Percentiles rank a stretch among this genome's conserved stretches.
Conservation (phyloP, 257 asterid genomes). For the Verbena officinalis region DNA sequence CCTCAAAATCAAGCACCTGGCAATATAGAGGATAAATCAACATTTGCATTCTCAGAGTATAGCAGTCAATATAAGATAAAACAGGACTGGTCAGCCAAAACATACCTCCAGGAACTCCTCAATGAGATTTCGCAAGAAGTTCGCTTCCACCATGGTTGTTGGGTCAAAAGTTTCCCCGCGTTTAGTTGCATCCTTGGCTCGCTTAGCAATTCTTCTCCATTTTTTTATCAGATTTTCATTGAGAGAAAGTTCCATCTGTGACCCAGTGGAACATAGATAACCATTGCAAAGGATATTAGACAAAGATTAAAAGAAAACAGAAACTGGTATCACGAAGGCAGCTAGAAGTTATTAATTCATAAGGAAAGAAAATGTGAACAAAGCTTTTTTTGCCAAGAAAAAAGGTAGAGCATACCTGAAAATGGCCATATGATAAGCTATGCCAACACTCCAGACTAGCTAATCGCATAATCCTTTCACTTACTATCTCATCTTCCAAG, state of each 20-base stretch:
- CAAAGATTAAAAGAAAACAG: constrained; percentile 3
- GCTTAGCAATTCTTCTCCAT: constrained; percentile 82
- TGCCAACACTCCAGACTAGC: constrained; percentile 97
- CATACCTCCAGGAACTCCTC: constrained; percentile 88
- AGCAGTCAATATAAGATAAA: constrained; percentile 17
- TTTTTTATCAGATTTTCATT: constrained; percentile 73
- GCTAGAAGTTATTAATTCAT: constrained; percentile 1
- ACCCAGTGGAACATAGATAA: constrained; percentile 19
- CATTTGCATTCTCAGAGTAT: constrained; percentile 19
- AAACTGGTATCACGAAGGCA: not conserved
- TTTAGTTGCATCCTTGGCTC: constrained; percentile 71
- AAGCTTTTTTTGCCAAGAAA: not conserved
- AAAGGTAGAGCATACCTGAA: constrained; percentile 59
- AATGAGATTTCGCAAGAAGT: constrained; percentile 80
- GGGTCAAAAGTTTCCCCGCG: constrained; percentile 58
- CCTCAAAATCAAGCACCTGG: constrained; percentile 84
- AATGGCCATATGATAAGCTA: constrained; percentile 90
- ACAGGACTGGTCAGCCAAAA: constrained; percentile 9
- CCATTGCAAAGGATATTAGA: constrained; percentile 15
- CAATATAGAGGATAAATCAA: constrained; percentile 30
- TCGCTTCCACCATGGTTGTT: constrained; percentile 64
- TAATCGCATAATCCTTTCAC: constrained; percentile 81
- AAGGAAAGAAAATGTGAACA: not conserved
- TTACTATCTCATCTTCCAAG: constrained; percentile 92
- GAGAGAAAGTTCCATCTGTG: constrained; percentile 84